These are phyloP conservation scores for Saccharomyces hybrid DNA, from an alignment of 1,139 yeast genomes.

Conservation along the genomic window DNA sequence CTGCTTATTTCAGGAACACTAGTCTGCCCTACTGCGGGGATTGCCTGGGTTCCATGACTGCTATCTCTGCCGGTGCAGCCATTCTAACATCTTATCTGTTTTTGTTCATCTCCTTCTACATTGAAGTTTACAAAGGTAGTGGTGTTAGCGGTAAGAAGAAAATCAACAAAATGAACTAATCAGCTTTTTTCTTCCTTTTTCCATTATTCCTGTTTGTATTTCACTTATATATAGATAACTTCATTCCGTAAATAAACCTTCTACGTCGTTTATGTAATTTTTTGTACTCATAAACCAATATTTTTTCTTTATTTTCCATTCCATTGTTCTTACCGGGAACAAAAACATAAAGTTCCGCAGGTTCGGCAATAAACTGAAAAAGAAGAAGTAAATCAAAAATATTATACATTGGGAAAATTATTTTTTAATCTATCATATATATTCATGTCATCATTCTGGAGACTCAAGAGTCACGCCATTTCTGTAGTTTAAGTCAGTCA, in stretches of 20 bases:
- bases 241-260: not conserved
- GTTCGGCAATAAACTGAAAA: not conserved
- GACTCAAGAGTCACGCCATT: not conserved
- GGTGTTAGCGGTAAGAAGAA: constrained; percentile 46
- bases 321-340: too few species aligned
- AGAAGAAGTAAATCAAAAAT: not conserved
- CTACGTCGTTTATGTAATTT: not conserved
- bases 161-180: constrained; percentile 23
- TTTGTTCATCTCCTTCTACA: too few species aligned
- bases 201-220: not conserved
- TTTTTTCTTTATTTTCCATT: not conserved
- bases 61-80: too few species aligned
- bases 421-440: not conserved
- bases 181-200: too few species aligned
- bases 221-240: not conserved
- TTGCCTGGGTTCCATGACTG: too few species aligned
- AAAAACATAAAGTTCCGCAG: not conserved
- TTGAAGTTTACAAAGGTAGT: too few species aligned
- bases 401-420: not conserved
- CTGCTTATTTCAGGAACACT: too few species aligned
- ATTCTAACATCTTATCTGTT: too few species aligned
- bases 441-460: not conserved
- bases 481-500: not conserved
- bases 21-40: too few species aligned
- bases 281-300: not conserved